phyloP scores from a whole-genome alignment of 352 stramenopile genomes.

The Blastocystis sp. region DNA sequence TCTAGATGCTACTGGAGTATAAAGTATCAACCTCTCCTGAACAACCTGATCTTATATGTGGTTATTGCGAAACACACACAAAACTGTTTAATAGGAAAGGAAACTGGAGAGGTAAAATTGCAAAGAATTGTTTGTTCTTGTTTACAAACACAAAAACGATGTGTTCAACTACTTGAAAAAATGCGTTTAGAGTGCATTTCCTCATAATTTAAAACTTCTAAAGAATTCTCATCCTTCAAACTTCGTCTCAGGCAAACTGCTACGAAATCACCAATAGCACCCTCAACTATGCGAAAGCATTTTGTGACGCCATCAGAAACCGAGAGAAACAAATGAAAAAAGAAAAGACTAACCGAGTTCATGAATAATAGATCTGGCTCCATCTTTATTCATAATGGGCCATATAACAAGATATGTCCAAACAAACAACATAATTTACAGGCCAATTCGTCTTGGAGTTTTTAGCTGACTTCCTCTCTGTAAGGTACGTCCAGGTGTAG shows the following conservation, averaged over 20 bases:
- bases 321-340: neutral
- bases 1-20: slow-evolving; percentile 59
- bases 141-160: neutral
- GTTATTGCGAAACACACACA: slow-evolving; percentile 47
- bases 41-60: slow-evolving; percentile 52
- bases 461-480: neutral
- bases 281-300: neutral
- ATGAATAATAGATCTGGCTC: neutral
- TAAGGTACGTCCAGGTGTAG: neutral
- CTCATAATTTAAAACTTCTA: slow-evolving; percentile 10
- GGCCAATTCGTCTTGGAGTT: neutral
- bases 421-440: neutral
- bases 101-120: slow-evolving; percentile 23
- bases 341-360: neutral
- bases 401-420: neutral
- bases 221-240: neutral
- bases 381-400: neutral
- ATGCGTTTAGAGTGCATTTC: slow-evolving; percentile 18
- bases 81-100: slow-evolving; percentile 20
- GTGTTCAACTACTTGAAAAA: slow-evolving; percentile 5
- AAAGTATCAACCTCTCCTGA: slow-evolving; percentile 6
- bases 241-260: neutral
- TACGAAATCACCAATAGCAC: neutral
- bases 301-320: neutral
- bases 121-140: slow-evolving; percentile 27